Percentiles rank a stretch among this genome's conserved stretches.
phyloP scores from a whole-genome alignment of 306 rosid species.

The Quercus berberidifolia region DNA sequence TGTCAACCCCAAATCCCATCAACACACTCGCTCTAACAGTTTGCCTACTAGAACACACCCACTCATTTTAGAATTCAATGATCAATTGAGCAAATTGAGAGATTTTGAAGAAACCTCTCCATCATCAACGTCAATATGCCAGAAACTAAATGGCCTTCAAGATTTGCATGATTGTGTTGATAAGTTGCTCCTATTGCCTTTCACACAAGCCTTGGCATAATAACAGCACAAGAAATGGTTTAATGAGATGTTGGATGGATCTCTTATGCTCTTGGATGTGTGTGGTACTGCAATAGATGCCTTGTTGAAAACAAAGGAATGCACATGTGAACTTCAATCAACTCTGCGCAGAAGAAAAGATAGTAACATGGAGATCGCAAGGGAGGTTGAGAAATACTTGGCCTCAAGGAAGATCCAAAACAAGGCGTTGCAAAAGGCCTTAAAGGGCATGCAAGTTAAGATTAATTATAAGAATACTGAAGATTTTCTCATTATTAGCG shows the following conservation, averaged over 20 bases:
- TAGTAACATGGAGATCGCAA: neutral
- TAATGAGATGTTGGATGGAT: constrained; percentile 9
- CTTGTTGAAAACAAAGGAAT: constrained; percentile 20
- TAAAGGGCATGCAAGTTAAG: constrained; percentile 2
- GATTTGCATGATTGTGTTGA: constrained; percentile 12
- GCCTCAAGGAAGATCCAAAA: constrained; percentile 24
- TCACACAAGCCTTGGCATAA: neutral
- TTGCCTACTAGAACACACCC: constrained; percentile 24
- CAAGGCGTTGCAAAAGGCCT: constrained; percentile 30
- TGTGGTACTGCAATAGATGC: constrained; percentile 20
- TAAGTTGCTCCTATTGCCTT: constrained; percentile 11
- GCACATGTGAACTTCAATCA: constrained; percentile 17
- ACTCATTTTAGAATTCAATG: constrained; percentile 6
- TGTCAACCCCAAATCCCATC: constrained; percentile 11
- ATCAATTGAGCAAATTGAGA: constrained; percentile 19
- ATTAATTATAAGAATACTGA: constrained; percentile 3
- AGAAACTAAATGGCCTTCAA: constrained; percentile 11
- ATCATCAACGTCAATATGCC: constrained; percentile 8
- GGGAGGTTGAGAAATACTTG: constrained; percentile 22
- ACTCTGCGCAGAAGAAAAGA: constrained; percentile 4
- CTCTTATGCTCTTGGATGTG: constrained; percentile 17
- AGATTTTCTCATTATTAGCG: constrained; percentile 6
- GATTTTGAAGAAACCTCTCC: constrained; percentile 16
- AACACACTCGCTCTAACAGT: constrained; percentile 19
- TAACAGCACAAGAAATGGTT: neutral